phyloP scores from a whole-genome alignment of 257 asterid genomes.

The Linaria vulgaris region DNA sequence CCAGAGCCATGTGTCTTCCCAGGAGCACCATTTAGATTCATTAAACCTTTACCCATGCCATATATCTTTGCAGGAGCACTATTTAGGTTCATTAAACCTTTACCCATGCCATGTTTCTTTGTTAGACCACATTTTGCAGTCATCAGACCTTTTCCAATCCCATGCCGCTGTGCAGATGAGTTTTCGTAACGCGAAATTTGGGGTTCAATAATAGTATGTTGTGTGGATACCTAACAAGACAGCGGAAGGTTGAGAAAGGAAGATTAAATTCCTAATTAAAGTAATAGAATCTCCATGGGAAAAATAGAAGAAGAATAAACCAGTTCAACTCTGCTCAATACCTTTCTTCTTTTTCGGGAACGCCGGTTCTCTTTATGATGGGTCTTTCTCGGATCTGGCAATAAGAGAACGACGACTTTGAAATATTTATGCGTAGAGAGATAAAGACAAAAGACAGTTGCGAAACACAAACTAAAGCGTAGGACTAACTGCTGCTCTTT shows the following conservation, averaged over 20 bases:
- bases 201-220: slow-evolving; percentile 41
- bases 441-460: not conserved
- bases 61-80: slow-evolving; percentile 38
- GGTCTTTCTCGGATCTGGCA: slow-evolving; percentile 57
- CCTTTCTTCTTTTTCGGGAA: slow-evolving; percentile 70
- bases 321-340: slow-evolving; percentile 27
- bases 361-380: slow-evolving; percentile 43
- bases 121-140: slow-evolving; percentile 35
- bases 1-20: slow-evolving; percentile 58
- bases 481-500: slow-evolving; percentile 12
- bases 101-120: slow-evolving; percentile 58
- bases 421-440: slow-evolving; percentile 5
- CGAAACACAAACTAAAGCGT: not conserved
- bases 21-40: slow-evolving; percentile 34
- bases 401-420: slow-evolving; percentile 24
- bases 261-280: slow-evolving; percentile 16
- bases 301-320: too few species aligned
- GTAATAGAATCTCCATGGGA: not conserved
- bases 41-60: slow-evolving; percentile 64
- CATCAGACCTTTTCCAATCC: slow-evolving; percentile 77
- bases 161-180: slow-evolving; percentile 43
- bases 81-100: slow-evolving; percentile 46
- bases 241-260: slow-evolving; percentile 10
- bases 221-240: slow-evolving; percentile 48
- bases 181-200: slow-evolving; percentile 42